phyloP scores from a whole-genome alignment of 306 rosid species.

The Rubus idaeus region DNA sequence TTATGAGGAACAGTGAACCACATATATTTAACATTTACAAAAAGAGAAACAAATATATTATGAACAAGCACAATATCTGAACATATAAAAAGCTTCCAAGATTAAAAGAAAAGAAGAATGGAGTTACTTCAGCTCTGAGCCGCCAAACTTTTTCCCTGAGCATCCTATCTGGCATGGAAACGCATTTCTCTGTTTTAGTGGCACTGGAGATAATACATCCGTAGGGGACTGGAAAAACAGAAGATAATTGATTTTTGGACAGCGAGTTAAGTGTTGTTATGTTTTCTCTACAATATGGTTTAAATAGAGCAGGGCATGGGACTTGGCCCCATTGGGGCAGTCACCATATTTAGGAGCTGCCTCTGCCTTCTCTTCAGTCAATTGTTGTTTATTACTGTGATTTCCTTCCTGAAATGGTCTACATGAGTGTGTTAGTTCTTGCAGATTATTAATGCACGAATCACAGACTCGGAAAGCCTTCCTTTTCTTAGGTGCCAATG shows the following conservation, averaged over 20 bases:
- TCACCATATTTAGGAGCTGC: slow-evolving; percentile 46
- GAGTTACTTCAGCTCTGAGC: slow-evolving; percentile 64
- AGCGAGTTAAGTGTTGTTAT: slow-evolving; percentile 33
- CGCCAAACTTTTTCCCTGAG: slow-evolving; percentile 59
- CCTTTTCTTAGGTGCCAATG: slow-evolving; percentile 65
- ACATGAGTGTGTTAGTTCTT: slow-evolving; percentile 30
- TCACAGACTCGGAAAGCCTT: slow-evolving; percentile 84
- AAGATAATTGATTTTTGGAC: slow-evolving; percentile 32
- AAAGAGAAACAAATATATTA: neutral
- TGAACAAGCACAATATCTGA: neutral
- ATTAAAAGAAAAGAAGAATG: neutral
- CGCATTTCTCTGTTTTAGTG: slow-evolving; percentile 31
- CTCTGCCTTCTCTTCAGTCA: slow-evolving; percentile 37
- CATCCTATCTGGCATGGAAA: slow-evolving; percentile 42
- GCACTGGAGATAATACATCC: slow-evolving; percentile 29
- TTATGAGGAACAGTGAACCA: too few relatives aligned
- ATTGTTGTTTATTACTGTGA: slow-evolving; percentile 27
- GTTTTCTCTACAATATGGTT: slow-evolving; percentile 36
- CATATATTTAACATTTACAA: neutral
- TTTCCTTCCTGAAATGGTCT: slow-evolving; percentile 32
- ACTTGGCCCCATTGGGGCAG: slow-evolving; percentile 79
- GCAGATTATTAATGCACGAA: slow-evolving; percentile 55
- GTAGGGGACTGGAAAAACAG: slow-evolving; percentile 21
- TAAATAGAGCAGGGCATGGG: slow-evolving; percentile 51
- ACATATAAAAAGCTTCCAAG: neutral